These are phyloP conservation scores for Lunasporangiospora selenospora DNA, from an alignment of 192 early-diverging fungal genomes.

Conservation along the genomic window DNA sequence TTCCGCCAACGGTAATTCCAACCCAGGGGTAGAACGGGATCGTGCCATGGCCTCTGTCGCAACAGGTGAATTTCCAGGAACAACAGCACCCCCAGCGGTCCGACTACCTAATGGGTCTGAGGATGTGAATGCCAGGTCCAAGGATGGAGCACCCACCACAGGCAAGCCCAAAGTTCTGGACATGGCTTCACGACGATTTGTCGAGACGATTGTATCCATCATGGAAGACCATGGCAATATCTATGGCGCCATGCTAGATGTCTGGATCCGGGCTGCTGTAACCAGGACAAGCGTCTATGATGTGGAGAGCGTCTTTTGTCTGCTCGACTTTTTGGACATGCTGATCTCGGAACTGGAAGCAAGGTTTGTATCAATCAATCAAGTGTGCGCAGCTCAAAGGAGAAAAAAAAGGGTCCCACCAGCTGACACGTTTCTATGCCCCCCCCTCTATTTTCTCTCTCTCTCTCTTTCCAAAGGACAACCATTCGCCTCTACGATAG, in stretches of 20 bases:
- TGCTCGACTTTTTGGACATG: constrained; percentile 57
- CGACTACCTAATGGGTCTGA: constrained; percentile 16
- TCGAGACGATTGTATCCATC: constrained; percentile 53
- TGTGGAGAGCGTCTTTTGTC: constrained; percentile 59
- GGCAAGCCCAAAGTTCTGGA: constrained; percentile 58
- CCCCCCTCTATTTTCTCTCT: neutral
- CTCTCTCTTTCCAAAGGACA: constrained; percentile 7
- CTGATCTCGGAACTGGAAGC: constrained; percentile 49
- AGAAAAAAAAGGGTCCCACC: neutral
- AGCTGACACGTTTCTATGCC: neutral
- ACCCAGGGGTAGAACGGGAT: constrained; percentile 13
- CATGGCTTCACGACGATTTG: constrained; percentile 53
- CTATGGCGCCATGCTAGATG: constrained; percentile 56
- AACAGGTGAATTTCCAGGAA: constrained; percentile 38
- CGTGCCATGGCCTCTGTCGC: constrained; percentile 33
- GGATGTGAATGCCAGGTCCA: constrained; percentile 1
- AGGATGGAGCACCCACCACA: constrained; percentile 20
- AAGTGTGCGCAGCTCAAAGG: no score
- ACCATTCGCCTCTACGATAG: constrained; percentile 37
- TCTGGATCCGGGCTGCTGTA: constrained; percentile 55
- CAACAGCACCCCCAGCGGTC: constrained; percentile 22
- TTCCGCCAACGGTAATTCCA: constrained; percentile 6
- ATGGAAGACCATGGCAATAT: constrained; percentile 51
- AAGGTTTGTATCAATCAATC: no score
- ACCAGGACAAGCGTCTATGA: constrained; percentile 57